Percentiles rank a stretch among this genome's conserved stretches.
These are phyloP conservation scores for Lodderomyces parapsilosis DNA, from an alignment of 1,139 yeast genomes.

Conservation along the genomic window DNA sequence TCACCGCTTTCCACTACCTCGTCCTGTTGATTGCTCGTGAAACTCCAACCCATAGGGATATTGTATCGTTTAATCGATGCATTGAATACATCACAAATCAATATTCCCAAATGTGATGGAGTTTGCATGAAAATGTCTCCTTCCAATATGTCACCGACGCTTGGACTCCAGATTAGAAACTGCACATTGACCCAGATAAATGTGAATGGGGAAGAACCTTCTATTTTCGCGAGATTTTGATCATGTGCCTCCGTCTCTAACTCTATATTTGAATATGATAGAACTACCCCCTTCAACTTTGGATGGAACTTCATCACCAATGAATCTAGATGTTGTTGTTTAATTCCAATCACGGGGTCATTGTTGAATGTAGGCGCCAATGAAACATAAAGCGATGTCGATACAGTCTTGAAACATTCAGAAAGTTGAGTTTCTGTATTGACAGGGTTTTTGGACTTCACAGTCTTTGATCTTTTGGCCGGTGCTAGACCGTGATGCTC, in stretches of 20 bases:
- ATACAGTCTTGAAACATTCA: slow-evolving; percentile 65
- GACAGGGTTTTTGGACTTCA: slow-evolving; percentile 31
- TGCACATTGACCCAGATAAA: slow-evolving; percentile 88
- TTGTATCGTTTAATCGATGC: slow-evolving; percentile 84
- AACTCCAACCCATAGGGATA: slow-evolving; percentile 82
- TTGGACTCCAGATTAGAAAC: slow-evolving; percentile 85
- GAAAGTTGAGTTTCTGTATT: slow-evolving; percentile 41
- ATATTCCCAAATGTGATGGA: slow-evolving; percentile 89
- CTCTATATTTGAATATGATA: slow-evolving; percentile 69
- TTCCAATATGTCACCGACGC: slow-evolving; percentile 76
- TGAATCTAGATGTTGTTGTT: slow-evolving; percentile 86
- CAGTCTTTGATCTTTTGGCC: slow-evolving; percentile 17
- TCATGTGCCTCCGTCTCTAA: slow-evolving; percentile 31
- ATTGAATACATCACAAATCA: slow-evolving; percentile 90
- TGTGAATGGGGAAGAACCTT: slow-evolving; percentile 83
- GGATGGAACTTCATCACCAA: slow-evolving; percentile 79
- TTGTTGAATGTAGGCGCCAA: slow-evolving; percentile 77
- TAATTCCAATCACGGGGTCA: slow-evolving; percentile 74
- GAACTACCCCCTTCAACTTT: slow-evolving; percentile 76
- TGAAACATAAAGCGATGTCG: slow-evolving; percentile 72
- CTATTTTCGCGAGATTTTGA: slow-evolving; percentile 56
- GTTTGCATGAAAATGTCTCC: slow-evolving; percentile 91
- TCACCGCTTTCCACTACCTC: slow-evolving; percentile 32
- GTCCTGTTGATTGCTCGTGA: slow-evolving; percentile 74
- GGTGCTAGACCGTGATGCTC: slow-evolving; percentile 8